phyloP scores from a whole-genome alignment of 345 rosid genomes.

The Acer campestre region DNA sequence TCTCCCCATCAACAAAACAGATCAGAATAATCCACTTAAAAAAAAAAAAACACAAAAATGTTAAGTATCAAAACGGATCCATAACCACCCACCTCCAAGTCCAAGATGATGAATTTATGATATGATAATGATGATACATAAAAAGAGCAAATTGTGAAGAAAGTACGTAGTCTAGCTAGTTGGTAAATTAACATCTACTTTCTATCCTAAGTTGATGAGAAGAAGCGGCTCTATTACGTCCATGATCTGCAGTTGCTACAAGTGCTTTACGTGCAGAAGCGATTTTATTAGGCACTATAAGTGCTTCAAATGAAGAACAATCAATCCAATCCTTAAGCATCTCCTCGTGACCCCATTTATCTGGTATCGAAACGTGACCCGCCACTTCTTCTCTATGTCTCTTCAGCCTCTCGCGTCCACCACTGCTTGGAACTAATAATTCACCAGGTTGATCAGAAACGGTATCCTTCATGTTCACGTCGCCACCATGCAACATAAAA shows the following conservation, averaged over 20 bases:
- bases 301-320: constrained; percentile 50
- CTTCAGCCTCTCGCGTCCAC: constrained; percentile 67
- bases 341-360: constrained; percentile 66
- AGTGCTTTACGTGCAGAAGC: constrained; percentile 72
- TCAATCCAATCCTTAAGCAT: constrained; percentile 70
- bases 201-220: constrained; percentile 42
- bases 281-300: constrained; percentile 48
- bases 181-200: constrained; percentile 31
- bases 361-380: constrained; percentile 61
- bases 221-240: constrained; percentile 17
- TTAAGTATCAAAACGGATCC: no score
- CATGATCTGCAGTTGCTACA: constrained; percentile 32
- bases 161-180: no score
- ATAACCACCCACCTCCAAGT: no score
- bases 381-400: constrained; percentile 60
- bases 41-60: no score
- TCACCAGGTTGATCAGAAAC: no score
- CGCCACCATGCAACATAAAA: no score
- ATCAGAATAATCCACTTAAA: neutral
- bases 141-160: neutral
- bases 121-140: neutral
- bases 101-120: no score
- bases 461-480: no score
- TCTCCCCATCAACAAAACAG: neutral
- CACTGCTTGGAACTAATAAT: no score